These are phyloP conservation scores for Puccinia novopanici DNA, from an alignment of 1,284 basidiomycete genomes.

Conservation along the genomic window DNA sequence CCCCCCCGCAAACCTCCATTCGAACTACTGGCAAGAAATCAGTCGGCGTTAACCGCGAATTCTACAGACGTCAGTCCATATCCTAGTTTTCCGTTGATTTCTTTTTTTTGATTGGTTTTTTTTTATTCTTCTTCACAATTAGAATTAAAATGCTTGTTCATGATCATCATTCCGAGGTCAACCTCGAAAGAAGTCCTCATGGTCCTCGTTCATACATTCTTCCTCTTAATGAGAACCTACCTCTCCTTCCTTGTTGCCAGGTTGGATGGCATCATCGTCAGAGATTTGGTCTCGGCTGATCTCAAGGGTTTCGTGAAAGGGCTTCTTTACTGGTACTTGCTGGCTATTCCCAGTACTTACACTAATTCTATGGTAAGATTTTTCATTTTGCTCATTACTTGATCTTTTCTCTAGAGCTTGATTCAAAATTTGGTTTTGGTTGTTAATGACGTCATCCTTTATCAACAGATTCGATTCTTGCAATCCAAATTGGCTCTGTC, in stretches of 20 bases:
- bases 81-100: background rate
- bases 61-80: slow-evolving; percentile 65
- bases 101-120: background rate
- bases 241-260: slow-evolving; percentile 83
- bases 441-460: background rate
- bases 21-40: slow-evolving; percentile 38
- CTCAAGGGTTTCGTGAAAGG: slow-evolving; percentile 80
- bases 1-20: slow-evolving; percentile 35
- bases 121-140: slow-evolving; percentile 8
- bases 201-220: slow-evolving; percentile 77
- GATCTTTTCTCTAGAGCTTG: background rate
- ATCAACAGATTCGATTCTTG: slow-evolving; percentile 74
- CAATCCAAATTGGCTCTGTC: slow-evolving; percentile 85
- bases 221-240: slow-evolving; percentile 82
- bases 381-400: background rate
- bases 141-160: slow-evolving; percentile 72
- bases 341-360: slow-evolving; percentile 89
- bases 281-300: slow-evolving; percentile 79
- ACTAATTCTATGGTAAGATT: slow-evolving; percentile 84
- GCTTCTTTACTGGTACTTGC: slow-evolving; percentile 81
- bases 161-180: slow-evolving; percentile 70
- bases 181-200: slow-evolving; percentile 76
- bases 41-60: slow-evolving; percentile 74
- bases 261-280: slow-evolving; percentile 84
- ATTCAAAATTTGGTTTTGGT: background rate